Evolutionary conservation across 306 rosid species (phyloP).

Genomic region (Prosopis cineraria): DNA sequence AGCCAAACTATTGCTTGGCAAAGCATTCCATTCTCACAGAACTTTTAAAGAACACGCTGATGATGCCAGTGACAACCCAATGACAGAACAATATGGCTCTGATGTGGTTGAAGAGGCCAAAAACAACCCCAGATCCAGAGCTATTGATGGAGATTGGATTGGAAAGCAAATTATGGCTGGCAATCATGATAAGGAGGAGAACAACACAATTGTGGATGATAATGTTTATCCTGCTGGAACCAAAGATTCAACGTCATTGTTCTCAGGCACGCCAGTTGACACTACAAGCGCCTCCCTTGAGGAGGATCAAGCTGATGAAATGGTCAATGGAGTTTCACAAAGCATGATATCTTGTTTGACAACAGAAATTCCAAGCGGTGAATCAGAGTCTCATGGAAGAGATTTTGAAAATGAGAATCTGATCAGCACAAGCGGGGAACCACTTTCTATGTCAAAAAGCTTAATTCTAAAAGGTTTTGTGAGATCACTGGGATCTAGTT

Average conservation of each 20-base stretch:
- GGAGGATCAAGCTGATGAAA: constrained; percentile 42
- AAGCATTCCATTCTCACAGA: constrained; percentile 31
- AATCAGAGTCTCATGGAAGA: constrained; percentile 32
- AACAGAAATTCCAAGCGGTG: constrained; percentile 34
- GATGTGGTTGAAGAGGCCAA: constrained; percentile 29
- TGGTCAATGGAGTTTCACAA: constrained; percentile 36
- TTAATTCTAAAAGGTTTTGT: constrained; percentile 40
- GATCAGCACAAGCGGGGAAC: constrained; percentile 31
- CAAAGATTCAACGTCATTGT: constrained; percentile 34
- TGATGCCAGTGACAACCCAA: constrained; percentile 22
- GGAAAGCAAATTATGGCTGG: constrained; percentile 30
- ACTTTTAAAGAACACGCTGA: constrained; percentile 30
- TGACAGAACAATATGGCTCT: constrained; percentile 35
- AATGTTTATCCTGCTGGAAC: constrained; percentile 33
- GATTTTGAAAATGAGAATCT: constrained; percentile 35
- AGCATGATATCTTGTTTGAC: constrained; percentile 24
- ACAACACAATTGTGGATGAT: constrained; percentile 19
- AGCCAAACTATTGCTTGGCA: constrained; percentile 32
- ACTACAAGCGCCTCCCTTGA: constrained; percentile 34
- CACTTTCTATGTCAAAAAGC: constrained; percentile 32
- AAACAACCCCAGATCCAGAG: constrained; percentile 29
- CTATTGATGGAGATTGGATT: constrained; percentile 31
- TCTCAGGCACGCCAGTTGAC: constrained; percentile 37
- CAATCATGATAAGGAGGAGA: constrained; percentile 29
- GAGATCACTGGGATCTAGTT: constrained; percentile 41